These are phyloP conservation scores for Exophiala viscosa DNA, from an alignment of 2,329 filamentous ascomycete genomes.

Conservation along the genomic window DNA sequence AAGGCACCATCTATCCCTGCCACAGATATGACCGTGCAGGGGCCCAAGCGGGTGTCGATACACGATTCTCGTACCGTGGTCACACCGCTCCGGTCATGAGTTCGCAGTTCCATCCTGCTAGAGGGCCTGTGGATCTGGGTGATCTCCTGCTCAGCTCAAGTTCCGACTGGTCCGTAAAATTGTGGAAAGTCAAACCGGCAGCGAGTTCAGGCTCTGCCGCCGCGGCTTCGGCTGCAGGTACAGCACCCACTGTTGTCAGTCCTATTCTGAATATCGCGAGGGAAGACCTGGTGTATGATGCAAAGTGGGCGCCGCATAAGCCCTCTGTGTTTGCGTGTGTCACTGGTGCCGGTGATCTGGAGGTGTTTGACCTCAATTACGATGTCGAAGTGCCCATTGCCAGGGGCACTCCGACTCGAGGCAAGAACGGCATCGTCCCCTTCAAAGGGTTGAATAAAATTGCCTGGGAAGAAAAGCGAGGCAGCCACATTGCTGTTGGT, in stretches of 20 bases:
- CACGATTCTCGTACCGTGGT: constrained; percentile 79
- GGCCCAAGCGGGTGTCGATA: constrained; percentile 92
- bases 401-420: constrained; percentile 66
- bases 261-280: constrained; percentile 87
- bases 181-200: constrained; percentile 78
- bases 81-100: constrained; percentile 95
- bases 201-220: constrained; percentile 42
- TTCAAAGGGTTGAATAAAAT: constrained; percentile 89
- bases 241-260: constrained; percentile 50
- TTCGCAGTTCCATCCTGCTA: constrained; percentile 88
- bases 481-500: constrained; percentile 80
- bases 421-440: constrained; percentile 63
- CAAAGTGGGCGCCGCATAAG: constrained; percentile 89
- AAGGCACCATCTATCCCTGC: constrained; percentile 93
- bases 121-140: constrained; percentile 87
- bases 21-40: constrained; percentile 96
- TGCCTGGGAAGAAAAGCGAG: constrained; percentile 88
- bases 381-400: constrained; percentile 90
- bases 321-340: constrained; percentile 93
- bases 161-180: constrained; percentile 93
- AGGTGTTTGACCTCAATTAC: constrained; percentile 91
- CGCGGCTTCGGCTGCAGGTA: constrained; percentile 36
- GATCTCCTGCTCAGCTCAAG: constrained; percentile 90
- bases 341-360: constrained; percentile 85
- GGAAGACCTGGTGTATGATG: constrained; percentile 96